Conservation (phyloP, 2,329 filamentous ascomycete genomes). For the Talaromyces funiculosus region DNA sequence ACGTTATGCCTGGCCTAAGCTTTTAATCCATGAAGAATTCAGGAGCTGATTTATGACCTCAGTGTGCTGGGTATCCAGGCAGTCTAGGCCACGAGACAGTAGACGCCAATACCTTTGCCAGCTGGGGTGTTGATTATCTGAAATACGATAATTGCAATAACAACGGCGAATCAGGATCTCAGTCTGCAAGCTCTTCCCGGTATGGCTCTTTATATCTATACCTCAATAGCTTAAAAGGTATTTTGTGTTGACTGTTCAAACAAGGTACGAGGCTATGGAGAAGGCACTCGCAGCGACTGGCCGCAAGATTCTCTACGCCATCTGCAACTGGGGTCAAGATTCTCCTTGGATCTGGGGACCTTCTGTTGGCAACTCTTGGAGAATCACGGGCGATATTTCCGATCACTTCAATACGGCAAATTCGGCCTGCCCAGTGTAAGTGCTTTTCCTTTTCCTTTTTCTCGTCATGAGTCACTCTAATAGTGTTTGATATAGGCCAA, state of each 20-base stretch:
- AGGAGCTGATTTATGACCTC: not conserved
- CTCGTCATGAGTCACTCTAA: not conserved
- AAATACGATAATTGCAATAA: slow-evolving; percentile 45
- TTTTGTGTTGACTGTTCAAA: not conserved
- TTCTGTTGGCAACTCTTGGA: slow-evolving; percentile 33
- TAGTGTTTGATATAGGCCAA: not conserved
- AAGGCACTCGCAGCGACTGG: slow-evolving; percentile 40
- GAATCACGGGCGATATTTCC: slow-evolving; percentile 37
- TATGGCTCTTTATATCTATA: not conserved
- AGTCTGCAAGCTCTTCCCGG: not conserved
- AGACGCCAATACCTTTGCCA: slow-evolving; percentile 35
- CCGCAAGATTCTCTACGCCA: slow-evolving; percentile 42
- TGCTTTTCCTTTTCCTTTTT: not conserved
- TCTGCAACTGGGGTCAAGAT: slow-evolving; percentile 48
- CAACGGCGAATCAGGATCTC: not conserved
- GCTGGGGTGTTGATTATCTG: slow-evolving; percentile 42
- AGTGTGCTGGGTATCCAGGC: slow-evolving; percentile 40
- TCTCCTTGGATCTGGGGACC: slow-evolving; percentile 24
- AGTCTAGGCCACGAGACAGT: slow-evolving; percentile 37
- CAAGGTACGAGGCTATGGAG: slow-evolving; percentile 44
- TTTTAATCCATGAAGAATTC: not conserved
- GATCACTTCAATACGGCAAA: slow-evolving; percentile 3
- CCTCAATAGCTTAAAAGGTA: not conserved
- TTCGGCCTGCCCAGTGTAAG: not conserved
- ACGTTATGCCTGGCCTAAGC: not conserved